Evolutionary conservation across 768 basidiomycete genomes (phyloP), one percentile per base, ranked within the genome.

Genomic region (Agrocybe pediades): DNA sequence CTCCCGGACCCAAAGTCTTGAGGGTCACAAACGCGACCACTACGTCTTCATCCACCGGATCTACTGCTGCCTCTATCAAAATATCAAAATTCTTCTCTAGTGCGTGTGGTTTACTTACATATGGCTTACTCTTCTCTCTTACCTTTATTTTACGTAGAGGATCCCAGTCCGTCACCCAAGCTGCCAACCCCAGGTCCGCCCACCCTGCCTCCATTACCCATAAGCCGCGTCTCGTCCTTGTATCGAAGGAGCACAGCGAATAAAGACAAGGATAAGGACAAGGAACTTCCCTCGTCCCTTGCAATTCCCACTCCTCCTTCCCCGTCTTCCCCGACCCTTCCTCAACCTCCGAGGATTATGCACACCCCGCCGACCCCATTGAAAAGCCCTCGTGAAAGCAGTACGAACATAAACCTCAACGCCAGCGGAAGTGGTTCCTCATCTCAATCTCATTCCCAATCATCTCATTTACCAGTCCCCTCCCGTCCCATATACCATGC

Each of bases 311-410:
- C 25, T 41, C 33, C 42, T 9, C 11, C 42, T 16, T 55, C 50
- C 50, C 27, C 59, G 39, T 48, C 49, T 17, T 29, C 54, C 9
- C 16, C 13, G n/a, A n/a, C n/a, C n/a, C n/a, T n/a, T 16, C 30
- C 41, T 41, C 58, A 57, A 13, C 61, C 63, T 19, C 70, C 74
- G 13, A 63, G 59, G 42, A 73, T 73, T 24, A 63, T 56, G 9
- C 68, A 69, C 23, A 73, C 70, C 19, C 69, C 73, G 1, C 64
- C 71, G 11, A 72, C 71, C 5, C 69, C 74, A 6, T 53, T 62
- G 11, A 69, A 63, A 51, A 58, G 51, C 25, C 51, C 29, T 11
- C 43, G 36, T 24, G 42, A 42, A 3, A 51, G 46, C 55, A 20
- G 52, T 23, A 43, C 51, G 25, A 59, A 49, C n/a, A 46, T 54